phyloP scores from a whole-genome alignment of 2,329 filamentous ascomycete genomes.

The Cryphonectria japonica region DNA sequence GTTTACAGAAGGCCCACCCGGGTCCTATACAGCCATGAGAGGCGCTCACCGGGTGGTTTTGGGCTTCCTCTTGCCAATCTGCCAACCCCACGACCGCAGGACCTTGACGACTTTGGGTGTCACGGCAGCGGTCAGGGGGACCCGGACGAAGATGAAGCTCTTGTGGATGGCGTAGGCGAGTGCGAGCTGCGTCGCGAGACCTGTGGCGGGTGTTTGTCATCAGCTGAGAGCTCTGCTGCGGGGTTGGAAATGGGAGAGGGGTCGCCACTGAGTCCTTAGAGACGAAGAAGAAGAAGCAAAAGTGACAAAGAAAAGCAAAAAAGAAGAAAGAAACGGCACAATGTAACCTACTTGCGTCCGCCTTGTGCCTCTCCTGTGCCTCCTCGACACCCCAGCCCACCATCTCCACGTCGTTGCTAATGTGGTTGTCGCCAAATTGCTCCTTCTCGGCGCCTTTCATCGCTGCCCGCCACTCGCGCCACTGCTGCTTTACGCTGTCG shows the following conservation, averaged over 20 bases:
- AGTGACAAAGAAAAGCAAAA: background rate
- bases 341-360: conserved; percentile 72
- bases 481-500: conserved; percentile 58
- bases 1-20: background rate
- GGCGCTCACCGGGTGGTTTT: conserved; percentile 20
- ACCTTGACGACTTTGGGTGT: conserved; percentile 94
- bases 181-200: conserved; percentile 78
- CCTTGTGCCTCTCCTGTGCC: conserved; percentile 62
- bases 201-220: conserved; percentile 40
- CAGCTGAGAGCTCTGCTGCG: background rate
- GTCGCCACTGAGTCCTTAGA: no score
- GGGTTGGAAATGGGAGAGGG: background rate
- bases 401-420: conserved; percentile 54
- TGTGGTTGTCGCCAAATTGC: conserved; percentile 46
- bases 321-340: background rate
- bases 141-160: conserved; percentile 94
- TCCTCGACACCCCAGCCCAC: conserved; percentile 65
- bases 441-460: conserved; percentile 51
- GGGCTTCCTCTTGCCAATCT: conserved; percentile 76
- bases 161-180: conserved; percentile 98
- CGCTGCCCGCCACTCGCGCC: conserved; percentile 53
- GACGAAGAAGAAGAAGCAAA: no score
- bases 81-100: conserved; percentile 86
- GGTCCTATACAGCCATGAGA: background rate
- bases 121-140: conserved; percentile 86